Percentiles rank a stretch among this genome's conserved stretches.
phyloP scores from a whole-genome alignment of 352 stramenopile species.

The Phytophthora capsici region DNA sequence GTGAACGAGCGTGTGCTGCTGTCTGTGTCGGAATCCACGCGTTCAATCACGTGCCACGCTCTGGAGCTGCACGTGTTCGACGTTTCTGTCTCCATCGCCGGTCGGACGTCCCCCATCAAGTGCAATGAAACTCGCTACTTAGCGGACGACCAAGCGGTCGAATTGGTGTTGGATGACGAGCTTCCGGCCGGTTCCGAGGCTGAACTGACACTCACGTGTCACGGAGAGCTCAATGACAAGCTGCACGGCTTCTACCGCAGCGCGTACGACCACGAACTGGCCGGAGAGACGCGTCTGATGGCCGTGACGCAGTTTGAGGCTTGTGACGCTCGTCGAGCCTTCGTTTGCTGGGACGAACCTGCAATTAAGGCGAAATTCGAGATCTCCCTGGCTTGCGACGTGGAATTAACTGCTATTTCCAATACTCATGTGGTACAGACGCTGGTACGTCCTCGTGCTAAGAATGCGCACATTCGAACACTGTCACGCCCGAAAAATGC shows the following conservation, averaged over 20 bases:
- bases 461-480: constrained; percentile 62
- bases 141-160: constrained; percentile 58
- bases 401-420: constrained; percentile 91
- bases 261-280: constrained; percentile 91
- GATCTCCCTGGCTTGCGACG: constrained; percentile 91
- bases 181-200: constrained; percentile 43
- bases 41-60: constrained; percentile 92
- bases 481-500: constrained; percentile 39
- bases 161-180: constrained; percentile 54
- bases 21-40: constrained; percentile 63
- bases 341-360: constrained; percentile 99
- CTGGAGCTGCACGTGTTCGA: constrained; percentile 93
- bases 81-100: constrained; percentile 55
- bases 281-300: constrained; percentile 94
- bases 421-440: constrained; percentile 97
- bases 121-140: constrained; percentile 69
- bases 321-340: constrained; percentile 92
- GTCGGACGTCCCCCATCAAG: constrained; percentile 35
- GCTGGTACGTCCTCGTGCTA: constrained; percentile 52
- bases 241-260: constrained; percentile 97
- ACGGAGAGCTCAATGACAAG: constrained; percentile 90
- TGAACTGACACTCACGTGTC: constrained; percentile 56
- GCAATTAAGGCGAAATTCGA: constrained; percentile 96
- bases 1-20: constrained; percentile 70
- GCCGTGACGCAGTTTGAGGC: constrained; percentile 90